Evolutionary conservation across 768 basidiomycete species (phyloP).

Genomic region (Trichaptum fuscoviolaceum): DNA sequence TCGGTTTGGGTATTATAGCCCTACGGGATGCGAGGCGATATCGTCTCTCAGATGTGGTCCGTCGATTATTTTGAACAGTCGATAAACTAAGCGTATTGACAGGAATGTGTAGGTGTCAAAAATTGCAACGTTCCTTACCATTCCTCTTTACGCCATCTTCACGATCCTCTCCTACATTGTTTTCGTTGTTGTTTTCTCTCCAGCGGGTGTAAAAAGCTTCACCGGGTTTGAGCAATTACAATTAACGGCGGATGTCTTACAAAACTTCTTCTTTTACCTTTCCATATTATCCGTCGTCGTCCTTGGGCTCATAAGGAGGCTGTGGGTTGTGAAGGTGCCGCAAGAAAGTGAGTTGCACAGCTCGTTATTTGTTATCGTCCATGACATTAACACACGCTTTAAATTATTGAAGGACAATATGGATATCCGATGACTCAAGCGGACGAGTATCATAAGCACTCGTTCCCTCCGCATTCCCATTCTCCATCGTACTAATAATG

Average conservation of each 20-base stretch:
- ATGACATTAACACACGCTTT: neutral
- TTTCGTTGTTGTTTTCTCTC: neutral
- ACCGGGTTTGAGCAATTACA: neutral
- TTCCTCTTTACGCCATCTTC: neutral
- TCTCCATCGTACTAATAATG: neutral
- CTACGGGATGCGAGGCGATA: neutral
- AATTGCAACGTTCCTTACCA: neutral
- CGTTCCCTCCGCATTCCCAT: neutral
- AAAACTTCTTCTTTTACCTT: neutral
- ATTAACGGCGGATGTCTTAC: neutral
- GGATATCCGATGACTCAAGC: neutral
- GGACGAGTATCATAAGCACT: neutral
- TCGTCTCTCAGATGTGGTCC: neutral
- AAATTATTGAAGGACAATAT: neutral
- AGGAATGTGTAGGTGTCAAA: neutral
- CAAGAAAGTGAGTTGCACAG: neutral
- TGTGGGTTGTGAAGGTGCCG: neutral
- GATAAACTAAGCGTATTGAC: neutral
- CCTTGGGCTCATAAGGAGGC: neutral
- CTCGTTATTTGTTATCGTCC: neutral
- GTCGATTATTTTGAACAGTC: neutral
- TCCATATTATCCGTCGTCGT: neutral
- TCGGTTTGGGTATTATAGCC: neutral
- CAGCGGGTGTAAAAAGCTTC: neutral
- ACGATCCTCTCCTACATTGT: neutral